Evolutionary conservation across 441 rosid species (phyloP), one percentile per base, ranked within the genome.

Genomic region (Flueggea neowawraea): DNA sequence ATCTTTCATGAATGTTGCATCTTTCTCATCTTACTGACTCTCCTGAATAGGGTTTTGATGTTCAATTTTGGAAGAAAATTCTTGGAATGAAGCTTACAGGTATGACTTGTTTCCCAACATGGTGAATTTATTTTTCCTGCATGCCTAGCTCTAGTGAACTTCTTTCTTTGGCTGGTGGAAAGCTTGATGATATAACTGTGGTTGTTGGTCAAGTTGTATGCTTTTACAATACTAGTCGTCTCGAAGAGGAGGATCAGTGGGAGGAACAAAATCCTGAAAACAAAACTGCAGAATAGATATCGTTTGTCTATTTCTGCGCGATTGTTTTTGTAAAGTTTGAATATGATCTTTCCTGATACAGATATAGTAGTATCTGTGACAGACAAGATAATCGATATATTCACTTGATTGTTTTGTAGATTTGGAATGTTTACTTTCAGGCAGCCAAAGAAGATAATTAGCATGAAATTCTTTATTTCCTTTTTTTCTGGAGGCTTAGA

Each of bases 111-210:
- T 47, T 12, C 5, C 50, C 5, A 47, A 47, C 14, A 1, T 47
- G 50, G n/a, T 4, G 50, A 14, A 0, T 9, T 14, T 47, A 1
- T 6, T 47, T 47, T 47, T 47, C 14, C n/a, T 47, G 0, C 50
- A 47, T 5, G 9, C 50, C 12, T 43, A 43, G 8, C 10, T 11
- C 8, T 1, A 43, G 10, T 43, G 8, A 11, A 3, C 9, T 9
- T 45, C 43, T 59, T 66, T 51, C 54, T 55, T 61, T 52, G 45
- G 58, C 87, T 87, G 96, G 97, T 73, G 96, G 99, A 68, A 90
- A 90, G 77, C 85, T 84, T 13, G 97, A 94, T 62, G 96, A 94
- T 71, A 80, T 94, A 36, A 91, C 96, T n/a, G 97, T 87, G 66
- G 80, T 91, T 31, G 82, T 94, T 31, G 89, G 89, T 45, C 84